phyloP scores from a whole-genome alignment of 306 rosid genomes.

The Fragaria vesca region DNA sequence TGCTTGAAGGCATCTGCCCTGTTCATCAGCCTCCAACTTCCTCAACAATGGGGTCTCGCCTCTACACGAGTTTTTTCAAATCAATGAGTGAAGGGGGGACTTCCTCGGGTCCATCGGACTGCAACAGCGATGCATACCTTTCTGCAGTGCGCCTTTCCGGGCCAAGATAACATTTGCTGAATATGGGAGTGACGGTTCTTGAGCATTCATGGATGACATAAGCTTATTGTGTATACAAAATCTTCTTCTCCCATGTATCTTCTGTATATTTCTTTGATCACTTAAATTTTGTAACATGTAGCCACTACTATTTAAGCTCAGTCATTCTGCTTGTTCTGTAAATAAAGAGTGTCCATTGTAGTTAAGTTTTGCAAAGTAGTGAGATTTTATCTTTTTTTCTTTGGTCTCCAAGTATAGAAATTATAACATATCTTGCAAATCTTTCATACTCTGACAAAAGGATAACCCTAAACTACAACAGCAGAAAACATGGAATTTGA shows the following conservation, averaged over 20 bases:
- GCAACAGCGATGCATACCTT: slow-evolving; percentile 60
- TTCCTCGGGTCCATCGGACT: slow-evolving; percentile 76
- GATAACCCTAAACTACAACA: background rate
- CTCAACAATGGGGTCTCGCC: slow-evolving; percentile 56
- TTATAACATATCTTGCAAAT: background rate
- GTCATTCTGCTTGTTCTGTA: slow-evolving; percentile 3
- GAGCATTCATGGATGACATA: slow-evolving; percentile 1
- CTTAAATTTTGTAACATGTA: slow-evolving; percentile 32
- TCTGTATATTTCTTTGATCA: slow-evolving; percentile 30
- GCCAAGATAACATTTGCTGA: slow-evolving; percentile 54
- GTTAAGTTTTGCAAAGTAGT: background rate
- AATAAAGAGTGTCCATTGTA: slow-evolving; percentile 12
- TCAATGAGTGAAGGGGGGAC: slow-evolving; percentile 57
- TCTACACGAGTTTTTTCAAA: slow-evolving; percentile 43
- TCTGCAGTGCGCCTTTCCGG: slow-evolving; percentile 83
- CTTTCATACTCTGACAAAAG: background rate
- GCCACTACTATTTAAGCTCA: background rate
- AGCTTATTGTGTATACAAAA: slow-evolving; percentile 12
- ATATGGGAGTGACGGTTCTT: background rate
- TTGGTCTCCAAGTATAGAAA: background rate
- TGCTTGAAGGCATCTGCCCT: slow-evolving; percentile 71
- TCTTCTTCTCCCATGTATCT: slow-evolving; percentile 4
- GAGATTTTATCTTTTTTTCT: background rate
- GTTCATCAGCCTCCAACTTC: slow-evolving; percentile 65
- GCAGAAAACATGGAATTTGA: background rate